Evolutionary conservation across 441 rosid genomes (phyloP), one percentile per base, ranked within the genome.

Genomic region (Pelargonium myrrhifolium): DNA sequence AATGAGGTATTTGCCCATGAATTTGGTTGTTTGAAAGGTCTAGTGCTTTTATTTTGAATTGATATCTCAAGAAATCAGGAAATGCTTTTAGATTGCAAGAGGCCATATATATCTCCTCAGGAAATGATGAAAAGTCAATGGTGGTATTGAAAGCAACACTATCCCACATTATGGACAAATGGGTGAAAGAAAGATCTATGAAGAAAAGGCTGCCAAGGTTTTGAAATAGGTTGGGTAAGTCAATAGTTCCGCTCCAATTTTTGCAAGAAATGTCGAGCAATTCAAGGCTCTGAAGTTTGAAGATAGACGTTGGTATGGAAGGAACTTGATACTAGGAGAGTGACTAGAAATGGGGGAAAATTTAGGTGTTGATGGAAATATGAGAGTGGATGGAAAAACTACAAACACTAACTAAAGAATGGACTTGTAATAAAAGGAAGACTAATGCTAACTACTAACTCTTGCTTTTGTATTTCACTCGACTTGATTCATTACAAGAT

Each of bases 281-380:
- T 0, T 8, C 14, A 4, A 73, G 72, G 1, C 43, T 21, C 11
- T 14, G 43, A n/a, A 21, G 64, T 11, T 68, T 11, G 12, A 37
- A 68, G 2, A 73, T 31, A 20, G 76, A 68, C 6, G 22, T 40
- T 1, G 73, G 73, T 35, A 64, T n/a, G n/a, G n/a, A n/a, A n/a
- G n/a, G n/a, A n/a, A n/a, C n/a, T n/a, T n/a, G n/a, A n/a, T n/a
- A n/a, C n/a, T n/a, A n/a, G n/a, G n/a, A n/a, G n/a, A n/a, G n/a
- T n/a, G n/a, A n/a, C n/a, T n/a, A n/a, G n/a, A n/a, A n/a, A n/a
- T n/a, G n/a, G n/a, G n/a, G n/a, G n/a, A n/a, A n/a, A n/a, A n/a
- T n/a, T n/a, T n/a, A n/a, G n/a, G n/a, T n/a, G n/a, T n/a, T n/a
- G n/a, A n/a, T n/a, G n/a, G n/a, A n/a, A n/a, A n/a, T n/a, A n/a